A percentile compares a stretch with the other conserved stretches of the same genome.
phyloP scores from a whole-genome alignment of 2,329 filamentous ascomycete species.

The Xylaria sp. region DNA sequence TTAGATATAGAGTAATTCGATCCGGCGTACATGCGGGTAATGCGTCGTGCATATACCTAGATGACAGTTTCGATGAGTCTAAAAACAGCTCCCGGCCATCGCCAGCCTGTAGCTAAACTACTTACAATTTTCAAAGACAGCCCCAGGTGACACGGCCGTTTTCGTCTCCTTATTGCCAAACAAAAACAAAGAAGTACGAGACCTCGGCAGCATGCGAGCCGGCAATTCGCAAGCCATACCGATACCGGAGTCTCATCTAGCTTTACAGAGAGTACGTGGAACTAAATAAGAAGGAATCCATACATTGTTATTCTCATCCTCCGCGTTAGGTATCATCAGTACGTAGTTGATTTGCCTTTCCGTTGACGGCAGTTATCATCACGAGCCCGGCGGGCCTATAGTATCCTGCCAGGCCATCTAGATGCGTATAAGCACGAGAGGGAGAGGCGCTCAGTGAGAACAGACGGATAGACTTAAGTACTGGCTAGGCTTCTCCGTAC shows the following conservation, averaged over 20 bases:
- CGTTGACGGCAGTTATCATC: not conserved
- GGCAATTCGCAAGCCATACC: slow-evolving; percentile 2
- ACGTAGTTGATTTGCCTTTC: not conserved
- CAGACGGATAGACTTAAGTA: not conserved
- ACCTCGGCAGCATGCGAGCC: not conserved
- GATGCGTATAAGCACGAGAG: not conserved
- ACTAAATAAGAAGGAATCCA: not conserved
- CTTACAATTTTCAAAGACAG: not conserved
- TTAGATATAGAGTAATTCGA: not conserved
- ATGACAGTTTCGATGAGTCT: slow-evolving; percentile 2
- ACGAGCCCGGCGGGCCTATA: not conserved
- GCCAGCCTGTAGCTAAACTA: not conserved
- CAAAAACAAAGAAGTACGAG: slow-evolving; percentile 2
- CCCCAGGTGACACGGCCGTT: not conserved
- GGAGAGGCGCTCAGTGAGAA: not conserved
- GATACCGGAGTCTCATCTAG: slow-evolving; percentile 14
- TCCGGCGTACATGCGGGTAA: slow-evolving; percentile 9
- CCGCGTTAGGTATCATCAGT: not conserved
- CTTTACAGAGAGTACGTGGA: not conserved
- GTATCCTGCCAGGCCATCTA: not conserved
- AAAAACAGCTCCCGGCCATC: not conserved
- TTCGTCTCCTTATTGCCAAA: not conserved
- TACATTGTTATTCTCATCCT: not conserved
- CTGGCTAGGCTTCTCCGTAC: not conserved
- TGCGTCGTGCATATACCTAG: slow-evolving; percentile 16